Conservation (phyloP, 2,329 filamentous ascomycete species). For the Colletotrichum orchidophilum region DNA sequence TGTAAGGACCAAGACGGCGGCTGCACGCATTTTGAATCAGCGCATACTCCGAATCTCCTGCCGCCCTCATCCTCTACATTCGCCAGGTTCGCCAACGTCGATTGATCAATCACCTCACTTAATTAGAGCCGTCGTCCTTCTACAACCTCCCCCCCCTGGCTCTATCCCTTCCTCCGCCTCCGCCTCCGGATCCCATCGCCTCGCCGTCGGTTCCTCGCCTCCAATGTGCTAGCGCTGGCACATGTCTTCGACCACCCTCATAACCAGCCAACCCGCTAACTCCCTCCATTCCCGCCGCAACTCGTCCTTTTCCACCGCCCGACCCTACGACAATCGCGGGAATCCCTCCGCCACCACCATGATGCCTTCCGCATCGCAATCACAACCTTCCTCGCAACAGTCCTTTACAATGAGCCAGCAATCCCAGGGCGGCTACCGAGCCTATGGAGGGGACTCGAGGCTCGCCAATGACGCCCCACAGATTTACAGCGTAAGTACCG, state of each 20-base stretch:
- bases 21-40: slow-evolving; percentile 19
- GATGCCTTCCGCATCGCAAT: slow-evolving; percentile 58
- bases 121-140: background rate
- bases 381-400: slow-evolving; percentile 61
- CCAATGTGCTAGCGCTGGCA: slow-evolving; percentile 29
- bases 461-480: slow-evolving; percentile 56
- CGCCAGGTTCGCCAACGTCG: background rate
- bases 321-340: background rate
- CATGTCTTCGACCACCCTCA: slow-evolving; percentile 34
- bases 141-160: background rate
- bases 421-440: slow-evolving; percentile 55
- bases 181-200: slow-evolving; percentile 11
- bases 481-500: slow-evolving; percentile 67
- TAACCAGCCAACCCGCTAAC: slow-evolving; percentile 12
- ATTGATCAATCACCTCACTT: background rate
- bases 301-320: slow-evolving; percentile 23
- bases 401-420: slow-evolving; percentile 67
- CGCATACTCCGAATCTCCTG: background rate
- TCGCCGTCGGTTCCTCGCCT: background rate
- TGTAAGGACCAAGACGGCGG: background rate
- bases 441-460: slow-evolving; percentile 46
- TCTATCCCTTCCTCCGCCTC: too few species aligned
- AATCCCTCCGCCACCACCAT: slow-evolving; percentile 15
- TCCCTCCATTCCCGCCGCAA: slow-evolving; percentile 29
- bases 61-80: background rate